These are phyloP conservation scores for Mucor lusitanicus DNA, from an alignment of 371 early-diverging fungal genomes.

Conservation along the genomic window DNA sequence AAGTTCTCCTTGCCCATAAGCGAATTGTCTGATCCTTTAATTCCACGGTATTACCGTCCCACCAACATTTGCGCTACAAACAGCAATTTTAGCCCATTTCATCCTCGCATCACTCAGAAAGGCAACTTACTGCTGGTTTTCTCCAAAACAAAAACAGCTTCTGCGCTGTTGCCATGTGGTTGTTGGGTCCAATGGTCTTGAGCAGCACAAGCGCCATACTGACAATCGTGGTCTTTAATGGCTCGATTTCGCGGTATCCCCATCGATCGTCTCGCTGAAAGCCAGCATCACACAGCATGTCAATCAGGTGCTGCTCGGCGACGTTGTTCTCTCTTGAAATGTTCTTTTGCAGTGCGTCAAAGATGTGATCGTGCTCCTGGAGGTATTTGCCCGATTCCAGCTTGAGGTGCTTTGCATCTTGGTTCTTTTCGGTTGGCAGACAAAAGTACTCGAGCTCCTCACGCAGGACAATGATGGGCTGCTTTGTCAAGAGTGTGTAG, in stretches of 20 bases:
- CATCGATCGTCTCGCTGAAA: conserved; percentile 74
- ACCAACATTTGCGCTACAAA: conserved; percentile 54
- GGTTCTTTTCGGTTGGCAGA: conserved; percentile 40
- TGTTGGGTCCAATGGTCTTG: conserved; percentile 72
- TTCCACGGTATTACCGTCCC: conserved; percentile 77
- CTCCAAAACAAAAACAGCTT: conserved; percentile 82
- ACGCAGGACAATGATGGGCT: conserved; percentile 68
- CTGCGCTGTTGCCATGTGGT: conserved; percentile 79
- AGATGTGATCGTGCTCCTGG: conserved; percentile 67
- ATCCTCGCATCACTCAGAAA: not conserved
- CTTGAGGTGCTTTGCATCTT: conserved; percentile 53
- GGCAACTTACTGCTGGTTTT: conserved; percentile 72
- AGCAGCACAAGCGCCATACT: conserved; percentile 74
- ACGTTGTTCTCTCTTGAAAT: conserved; percentile 72
- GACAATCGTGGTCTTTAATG: conserved; percentile 65
- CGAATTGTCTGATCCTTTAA: conserved; percentile 64
- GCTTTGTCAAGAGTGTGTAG: conserved; percentile 66
- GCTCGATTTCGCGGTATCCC: conserved; percentile 80
- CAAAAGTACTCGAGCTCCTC: conserved; percentile 69
- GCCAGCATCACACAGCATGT: conserved; percentile 86
- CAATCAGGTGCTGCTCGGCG: conserved; percentile 83
- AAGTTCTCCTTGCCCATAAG: conserved; percentile 83
- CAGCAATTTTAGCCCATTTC: not conserved
- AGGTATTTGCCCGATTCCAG: conserved; percentile 65
- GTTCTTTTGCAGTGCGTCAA: conserved; percentile 77